phyloP scores from a whole-genome alignment of 345 rosid genomes.

The Pugionium dolabratum region DNA sequence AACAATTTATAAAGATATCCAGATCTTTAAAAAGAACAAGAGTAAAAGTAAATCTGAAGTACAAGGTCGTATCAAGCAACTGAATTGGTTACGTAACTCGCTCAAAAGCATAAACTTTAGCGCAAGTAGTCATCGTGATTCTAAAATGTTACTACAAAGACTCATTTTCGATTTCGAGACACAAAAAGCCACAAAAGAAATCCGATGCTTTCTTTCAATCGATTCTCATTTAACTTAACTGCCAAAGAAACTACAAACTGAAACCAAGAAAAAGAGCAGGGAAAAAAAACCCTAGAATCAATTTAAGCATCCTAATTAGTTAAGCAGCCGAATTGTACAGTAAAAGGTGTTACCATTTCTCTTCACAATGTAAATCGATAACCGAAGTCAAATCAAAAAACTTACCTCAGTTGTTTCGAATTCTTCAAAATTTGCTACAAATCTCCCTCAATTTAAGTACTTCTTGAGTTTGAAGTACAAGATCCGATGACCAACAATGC shows the following conservation, averaged over 20 bases:
- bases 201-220: not conserved
- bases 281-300: slow-evolving; percentile 1
- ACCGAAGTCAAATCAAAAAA: slow-evolving; percentile 27
- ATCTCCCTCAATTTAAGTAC: slow-evolving; percentile 6
- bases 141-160: not conserved
- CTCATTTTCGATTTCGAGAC: not conserved
- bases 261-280: not conserved
- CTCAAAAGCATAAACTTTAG: slow-evolving; percentile 16
- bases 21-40: slow-evolving; percentile 7
- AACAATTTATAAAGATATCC: too few species aligned
- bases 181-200: not conserved
- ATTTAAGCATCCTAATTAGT: not conserved
- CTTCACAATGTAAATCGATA: slow-evolving; percentile 23
- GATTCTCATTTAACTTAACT: not conserved
- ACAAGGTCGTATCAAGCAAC: not conserved
- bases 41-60: slow-evolving; percentile 19
- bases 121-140: slow-evolving; percentile 7
- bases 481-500: slow-evolving; percentile 23
- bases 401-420: slow-evolving; percentile 1
- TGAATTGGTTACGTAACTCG: not conserved
- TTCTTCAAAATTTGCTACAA: not conserved
- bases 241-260: not conserved
- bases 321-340: slow-evolving; percentile 3
- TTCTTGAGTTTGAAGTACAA: slow-evolving; percentile 1
- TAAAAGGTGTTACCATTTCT: not conserved